These are phyloP conservation scores for Diaporthe sp. DNA, from an alignment of 2,329 filamentous ascomycete genomes.

Conservation along the genomic window DNA sequence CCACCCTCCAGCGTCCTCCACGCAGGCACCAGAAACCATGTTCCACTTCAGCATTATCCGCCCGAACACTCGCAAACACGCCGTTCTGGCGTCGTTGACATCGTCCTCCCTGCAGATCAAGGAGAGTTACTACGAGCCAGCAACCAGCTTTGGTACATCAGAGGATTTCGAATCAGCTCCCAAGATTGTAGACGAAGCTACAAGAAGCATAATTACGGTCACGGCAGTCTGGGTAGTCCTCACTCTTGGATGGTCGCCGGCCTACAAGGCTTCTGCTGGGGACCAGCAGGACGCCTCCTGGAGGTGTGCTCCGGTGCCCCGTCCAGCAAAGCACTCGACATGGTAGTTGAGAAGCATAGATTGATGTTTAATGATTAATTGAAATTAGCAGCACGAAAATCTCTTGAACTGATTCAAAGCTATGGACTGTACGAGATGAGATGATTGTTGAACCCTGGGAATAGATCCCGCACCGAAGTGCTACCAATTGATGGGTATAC, in stretches of 20 bases:
- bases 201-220: slow-evolving; percentile 8
- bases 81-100: slow-evolving; percentile 27
- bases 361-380: slow-evolving; percentile 1
- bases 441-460: background rate
- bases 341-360: background rate
- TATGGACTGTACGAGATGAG: background rate
- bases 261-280: slow-evolving; percentile 2
- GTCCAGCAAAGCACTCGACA: slow-evolving; percentile 2
- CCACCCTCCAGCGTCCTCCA: background rate
- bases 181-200: slow-evolving; percentile 19
- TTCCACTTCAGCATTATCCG: slow-evolving; percentile 31
- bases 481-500: background rate
- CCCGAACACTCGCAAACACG: slow-evolving; percentile 21
- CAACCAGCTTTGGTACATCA: background rate
- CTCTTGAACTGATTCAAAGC: background rate
- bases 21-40: background rate
- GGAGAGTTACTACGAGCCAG: slow-evolving; percentile 28
- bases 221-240: slow-evolving; percentile 29
- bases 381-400: background rate
- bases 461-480: background rate
- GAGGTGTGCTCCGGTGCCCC: background rate
- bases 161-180: background rate
- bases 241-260: slow-evolving; percentile 28
- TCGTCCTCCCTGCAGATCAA: slow-evolving; percentile 20
- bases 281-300: background rate